Conservation (phyloP, 75 land plant genomes). For the Cryptomeria japonica region DNA sequence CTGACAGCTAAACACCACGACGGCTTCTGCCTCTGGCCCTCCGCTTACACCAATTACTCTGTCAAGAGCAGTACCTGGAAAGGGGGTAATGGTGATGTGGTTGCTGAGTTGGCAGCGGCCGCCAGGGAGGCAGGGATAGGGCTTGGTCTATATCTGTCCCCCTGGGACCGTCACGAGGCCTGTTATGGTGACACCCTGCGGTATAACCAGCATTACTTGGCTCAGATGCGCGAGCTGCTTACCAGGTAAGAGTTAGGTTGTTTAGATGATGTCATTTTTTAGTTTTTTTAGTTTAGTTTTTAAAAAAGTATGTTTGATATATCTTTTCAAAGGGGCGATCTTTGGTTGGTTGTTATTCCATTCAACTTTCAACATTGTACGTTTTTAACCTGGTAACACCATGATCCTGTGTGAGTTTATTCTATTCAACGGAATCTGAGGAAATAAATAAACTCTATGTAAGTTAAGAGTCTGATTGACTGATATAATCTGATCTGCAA, state of each 20-base stretch:
- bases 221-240: conserved; percentile 82
- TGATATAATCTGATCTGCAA: too few relatives aligned
- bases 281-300: too few relatives aligned
- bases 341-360: too few relatives aligned
- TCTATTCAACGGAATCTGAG: too few relatives aligned
- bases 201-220: conserved; percentile 89
- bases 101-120: conserved; percentile 68
- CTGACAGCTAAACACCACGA: conserved; percentile 96
- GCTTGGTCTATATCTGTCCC: conserved; percentile 85
- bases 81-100: conserved; percentile 76
- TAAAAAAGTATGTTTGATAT: too few relatives aligned
- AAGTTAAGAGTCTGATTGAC: too few relatives aligned
- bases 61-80: conserved; percentile 67
- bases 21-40: conserved; percentile 95
- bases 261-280: too few relatives aligned
- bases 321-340: too few relatives aligned
- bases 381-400: too few relatives aligned
- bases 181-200: conserved; percentile 63
- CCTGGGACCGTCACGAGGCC: conserved; percentile 92
- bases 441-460: too few relatives aligned
- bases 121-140: conserved; percentile 64
- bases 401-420: too few relatives aligned
- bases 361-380: too few relatives aligned
- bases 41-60: conserved; percentile 74
- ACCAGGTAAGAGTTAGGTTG: conserved; percentile 49